These are phyloP conservation scores for Chytridiales sp. DNA, from an alignment of 371 early-diverging fungal genomes.

Conservation along the genomic window DNA sequence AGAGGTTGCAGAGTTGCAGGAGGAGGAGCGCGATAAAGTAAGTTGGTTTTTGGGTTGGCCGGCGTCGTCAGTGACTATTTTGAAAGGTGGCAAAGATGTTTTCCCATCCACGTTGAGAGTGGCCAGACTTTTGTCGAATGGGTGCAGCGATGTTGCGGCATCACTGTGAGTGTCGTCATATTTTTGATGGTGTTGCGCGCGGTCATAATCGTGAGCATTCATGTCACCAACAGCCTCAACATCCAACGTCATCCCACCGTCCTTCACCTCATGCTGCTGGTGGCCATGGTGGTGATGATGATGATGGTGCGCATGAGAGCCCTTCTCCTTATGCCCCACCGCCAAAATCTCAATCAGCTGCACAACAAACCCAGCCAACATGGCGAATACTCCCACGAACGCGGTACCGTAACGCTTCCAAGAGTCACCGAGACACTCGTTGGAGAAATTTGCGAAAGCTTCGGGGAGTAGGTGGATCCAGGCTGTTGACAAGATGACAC, in stretches of 20 bases:
- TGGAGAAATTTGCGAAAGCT: constrained; percentile 25
- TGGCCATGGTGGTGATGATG: neutral
- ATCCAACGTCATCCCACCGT: neutral
- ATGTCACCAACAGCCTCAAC: constrained; percentile 2
- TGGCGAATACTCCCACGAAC: constrained; percentile 37
- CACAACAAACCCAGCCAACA: constrained; percentile 29
- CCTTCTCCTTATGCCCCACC: neutral
- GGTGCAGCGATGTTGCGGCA: no score
- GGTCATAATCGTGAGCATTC: neutral
- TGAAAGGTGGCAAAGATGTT: no score
- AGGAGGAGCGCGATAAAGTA: no score
- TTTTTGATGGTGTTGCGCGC: no score
- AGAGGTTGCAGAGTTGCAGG: no score
- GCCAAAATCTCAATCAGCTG: constrained; percentile 30
- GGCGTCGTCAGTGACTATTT: no score
- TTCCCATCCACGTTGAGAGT: no score
- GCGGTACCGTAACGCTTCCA: constrained; percentile 23
- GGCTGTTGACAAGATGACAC: constrained; percentile 35
- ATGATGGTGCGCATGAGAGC: neutral
- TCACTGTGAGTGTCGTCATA: no score
- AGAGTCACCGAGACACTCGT: constrained; percentile 24
- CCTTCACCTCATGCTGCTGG: neutral
- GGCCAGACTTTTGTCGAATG: no score
- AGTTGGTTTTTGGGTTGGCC: no score
- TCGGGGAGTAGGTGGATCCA: constrained; percentile 39